Percentiles rank a stretch among this genome's conserved stretches.
phyloP scores from a whole-genome alignment of 2,329 filamentous ascomycete genomes.

The Phaeosphaeriaceae sp. region DNA sequence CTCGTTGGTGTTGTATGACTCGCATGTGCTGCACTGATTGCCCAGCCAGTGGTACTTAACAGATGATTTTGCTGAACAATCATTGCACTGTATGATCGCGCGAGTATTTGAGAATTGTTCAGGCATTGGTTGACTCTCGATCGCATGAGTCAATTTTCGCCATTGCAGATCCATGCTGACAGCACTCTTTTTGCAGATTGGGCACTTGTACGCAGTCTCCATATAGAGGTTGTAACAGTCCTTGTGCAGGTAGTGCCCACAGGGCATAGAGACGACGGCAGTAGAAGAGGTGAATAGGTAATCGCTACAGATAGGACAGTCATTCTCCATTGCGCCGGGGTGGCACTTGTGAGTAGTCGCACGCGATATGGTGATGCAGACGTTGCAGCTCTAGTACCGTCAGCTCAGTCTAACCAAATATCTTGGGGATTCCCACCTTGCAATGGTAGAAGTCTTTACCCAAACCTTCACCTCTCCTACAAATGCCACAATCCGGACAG shows the following conservation, averaged over 20 bases:
- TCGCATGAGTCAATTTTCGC: slow-evolving; percentile 85
- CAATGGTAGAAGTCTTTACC: slow-evolving; percentile 98
- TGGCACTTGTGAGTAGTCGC: slow-evolving; percentile 12
- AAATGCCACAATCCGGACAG: slow-evolving; percentile 95
- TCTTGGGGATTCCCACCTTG: slow-evolving; percentile 68
- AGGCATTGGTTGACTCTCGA: slow-evolving; percentile 91
- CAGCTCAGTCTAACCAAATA: slow-evolving; percentile 17
- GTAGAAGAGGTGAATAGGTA: slow-evolving; percentile 93
- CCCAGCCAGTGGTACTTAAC: slow-evolving; percentile 95
- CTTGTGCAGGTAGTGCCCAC: slow-evolving; percentile 94
- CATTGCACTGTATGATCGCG: slow-evolving; percentile 89
- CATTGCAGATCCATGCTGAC: slow-evolving; percentile 97
- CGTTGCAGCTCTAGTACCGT: slow-evolving; percentile 68
- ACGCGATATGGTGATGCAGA: slow-evolving; percentile 91
- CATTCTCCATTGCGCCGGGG: slow-evolving; percentile 77
- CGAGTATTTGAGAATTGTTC: slow-evolving; percentile 77
- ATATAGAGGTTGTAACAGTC: slow-evolving; percentile 89
- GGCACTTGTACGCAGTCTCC: slow-evolving; percentile 90
- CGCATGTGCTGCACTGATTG: slow-evolving; percentile 76
- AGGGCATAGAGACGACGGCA: slow-evolving; percentile 91
- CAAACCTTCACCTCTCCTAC: slow-evolving; percentile 84
- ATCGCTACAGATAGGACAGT: slow-evolving; percentile 95
- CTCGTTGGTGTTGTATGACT: slow-evolving; percentile 60
- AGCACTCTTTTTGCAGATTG: slow-evolving; percentile 95
- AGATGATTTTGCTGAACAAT: slow-evolving; percentile 86